These are phyloP conservation scores for Avena sativa DNA, from an alignment of 176 grass and related monocot genomes.

Conservation along the genomic window DNA sequence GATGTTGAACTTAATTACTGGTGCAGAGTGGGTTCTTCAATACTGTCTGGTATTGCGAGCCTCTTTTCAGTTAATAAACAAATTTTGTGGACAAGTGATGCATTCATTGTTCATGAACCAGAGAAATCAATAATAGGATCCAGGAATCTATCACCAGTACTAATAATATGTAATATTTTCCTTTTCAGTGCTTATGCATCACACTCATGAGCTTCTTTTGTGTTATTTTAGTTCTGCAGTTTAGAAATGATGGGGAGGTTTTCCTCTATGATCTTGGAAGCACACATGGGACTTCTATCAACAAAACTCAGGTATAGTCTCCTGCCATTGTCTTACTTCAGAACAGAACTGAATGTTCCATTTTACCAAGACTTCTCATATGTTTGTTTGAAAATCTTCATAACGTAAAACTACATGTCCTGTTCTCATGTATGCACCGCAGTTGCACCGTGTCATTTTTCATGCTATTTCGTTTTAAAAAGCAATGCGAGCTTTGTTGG, in stretches of 20 bases:
- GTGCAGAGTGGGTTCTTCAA: neutral
- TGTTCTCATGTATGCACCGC: slow-evolving; percentile 1
- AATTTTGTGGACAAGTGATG: neutral
- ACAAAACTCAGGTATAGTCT: slow-evolving; percentile 79
- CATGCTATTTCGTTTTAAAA: neutral
- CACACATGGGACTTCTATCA: slow-evolving; percentile 90
- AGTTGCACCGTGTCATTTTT: neutral
- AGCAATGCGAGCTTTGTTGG: neutral
- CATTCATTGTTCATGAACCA: neutral
- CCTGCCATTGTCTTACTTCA: slow-evolving; percentile 9
- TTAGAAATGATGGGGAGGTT: slow-evolving; percentile 71
- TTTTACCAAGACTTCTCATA: neutral
- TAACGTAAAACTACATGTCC: neutral
- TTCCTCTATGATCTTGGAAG: slow-evolving; percentile 97
- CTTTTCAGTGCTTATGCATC: slow-evolving; percentile 7
- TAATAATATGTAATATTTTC: slow-evolving; percentile 33
- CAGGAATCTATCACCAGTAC: neutral
- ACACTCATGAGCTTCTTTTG: slow-evolving; percentile 34
- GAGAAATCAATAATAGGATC: slow-evolving; percentile 19
- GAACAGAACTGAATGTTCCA: neutral
- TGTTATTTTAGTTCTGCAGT: slow-evolving; percentile 81
- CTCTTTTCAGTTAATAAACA: slow-evolving; percentile 9
- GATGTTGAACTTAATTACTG: neutral
- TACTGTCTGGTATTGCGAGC: neutral
- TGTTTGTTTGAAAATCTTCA: slow-evolving; percentile 22